Evolutionary conservation across 2,329 filamentous ascomycete genomes (phyloP), one percentile per base, ranked within the genome.

Genomic region (Penicillium sp.): DNA sequence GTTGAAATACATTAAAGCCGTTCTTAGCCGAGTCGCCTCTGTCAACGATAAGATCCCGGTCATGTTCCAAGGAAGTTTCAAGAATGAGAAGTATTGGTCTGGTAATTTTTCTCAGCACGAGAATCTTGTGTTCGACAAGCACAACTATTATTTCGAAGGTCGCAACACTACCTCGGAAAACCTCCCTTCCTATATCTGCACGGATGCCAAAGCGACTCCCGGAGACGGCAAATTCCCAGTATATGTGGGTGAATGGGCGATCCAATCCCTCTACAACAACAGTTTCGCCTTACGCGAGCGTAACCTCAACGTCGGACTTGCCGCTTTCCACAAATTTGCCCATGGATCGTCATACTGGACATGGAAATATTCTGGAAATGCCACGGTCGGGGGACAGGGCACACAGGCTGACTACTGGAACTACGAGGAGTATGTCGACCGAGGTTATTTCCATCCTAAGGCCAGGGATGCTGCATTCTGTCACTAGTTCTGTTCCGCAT

Each of bases 51-150:
- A 44, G 8, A 59, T 67, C 18, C 62, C 61, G 2, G 55, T 64
- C 8, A 63, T 65, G 57, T 57, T 66, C 40, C 63, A 67, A 49
- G 64, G 64, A 1, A 62, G 62, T 36, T 67, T 67, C 47, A 60
- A 62, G 44, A 49, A 46, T 9, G 59, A 55, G 21, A 32, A 37
- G 6, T 63, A 60, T 44, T 67, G 63, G 62, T 54, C 49, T 6
- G 27, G 37, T 0, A 30, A 57, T 8, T 60, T 66, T n/a, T 43
- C 54, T 2, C 37, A 40, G 4, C 26, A 24, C 0, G 50, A 49
- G 7, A 64, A 68, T 29, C 42, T 67, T 2, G 59, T 66, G 8
- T 66, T 65, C 45, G 61, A 67, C 26, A 43, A 59, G 26, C 64
- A 67, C 18, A 56, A 64, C 33, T 66, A 65, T 46, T 63, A 64